Evolutionary conservation across 148 eudicot species (phyloP).

Genomic region (Rhododendron ferrugineum): DNA sequence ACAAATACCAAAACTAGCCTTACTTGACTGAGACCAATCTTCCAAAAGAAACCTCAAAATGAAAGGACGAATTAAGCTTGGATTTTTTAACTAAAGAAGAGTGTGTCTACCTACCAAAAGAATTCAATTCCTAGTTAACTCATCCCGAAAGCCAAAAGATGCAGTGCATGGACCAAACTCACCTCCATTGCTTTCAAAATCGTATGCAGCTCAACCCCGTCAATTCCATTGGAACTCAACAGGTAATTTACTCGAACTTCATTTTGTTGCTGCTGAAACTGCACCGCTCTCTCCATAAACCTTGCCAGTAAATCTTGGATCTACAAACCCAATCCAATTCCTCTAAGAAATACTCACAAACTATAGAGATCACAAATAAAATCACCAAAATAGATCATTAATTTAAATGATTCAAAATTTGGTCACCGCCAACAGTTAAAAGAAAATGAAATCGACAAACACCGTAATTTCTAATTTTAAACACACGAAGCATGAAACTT

Average conservation of each 20-base stretch:
- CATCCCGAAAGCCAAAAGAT: neutral
- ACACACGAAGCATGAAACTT: neutral
- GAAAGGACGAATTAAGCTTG: neutral
- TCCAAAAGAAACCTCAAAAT: constrained; percentile 5
- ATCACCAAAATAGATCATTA: constrained; percentile 1
- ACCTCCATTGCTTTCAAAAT: constrained; percentile 93
- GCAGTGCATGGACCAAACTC: constrained; percentile 23
- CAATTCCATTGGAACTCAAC: constrained; percentile 30
- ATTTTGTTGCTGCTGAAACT: constrained; percentile 40
- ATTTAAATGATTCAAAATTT: neutral
- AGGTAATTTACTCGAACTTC: constrained; percentile 40
- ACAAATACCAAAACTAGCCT: neutral
- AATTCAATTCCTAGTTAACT: neutral
- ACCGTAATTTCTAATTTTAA: neutral
- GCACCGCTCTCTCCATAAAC: constrained; percentile 63
- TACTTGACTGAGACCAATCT: neutral
- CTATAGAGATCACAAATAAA: constrained; percentile 23
- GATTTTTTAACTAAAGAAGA: neutral
- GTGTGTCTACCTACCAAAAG: neutral
- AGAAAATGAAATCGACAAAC: neutral
- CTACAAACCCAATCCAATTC: constrained; percentile 65
- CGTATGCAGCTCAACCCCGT: constrained; percentile 54
- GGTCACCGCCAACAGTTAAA: neutral
- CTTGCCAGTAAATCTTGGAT: constrained; percentile 70
- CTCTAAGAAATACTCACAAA: constrained; percentile 45